A percentile compares a stretch with the other conserved stretches of the same genome.
phyloP scores from a whole-genome alignment of 345 rosid species.

The Lepidium sativum region DNA sequence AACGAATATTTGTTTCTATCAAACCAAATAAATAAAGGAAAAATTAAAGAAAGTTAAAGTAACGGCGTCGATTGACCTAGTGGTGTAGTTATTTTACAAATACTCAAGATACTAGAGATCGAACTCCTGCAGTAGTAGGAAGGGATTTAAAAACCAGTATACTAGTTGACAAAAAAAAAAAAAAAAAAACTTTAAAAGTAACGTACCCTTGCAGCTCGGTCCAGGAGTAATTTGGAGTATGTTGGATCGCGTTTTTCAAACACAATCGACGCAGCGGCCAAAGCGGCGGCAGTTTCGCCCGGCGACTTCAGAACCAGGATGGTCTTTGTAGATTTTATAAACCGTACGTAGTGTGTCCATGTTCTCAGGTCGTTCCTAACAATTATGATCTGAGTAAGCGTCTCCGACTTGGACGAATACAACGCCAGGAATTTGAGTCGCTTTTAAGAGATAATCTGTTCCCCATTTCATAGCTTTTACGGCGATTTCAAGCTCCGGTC shows the following conservation, averaged over 20 bases:
- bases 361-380: conserved; percentile 99
- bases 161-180: too few species aligned
- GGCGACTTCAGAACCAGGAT: conserved; percentile 77
- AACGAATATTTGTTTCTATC: neutral
- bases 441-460: conserved; percentile 79
- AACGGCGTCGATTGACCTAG: too few species aligned
- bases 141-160: too few species aligned
- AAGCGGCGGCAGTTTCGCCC: conserved; percentile 80
- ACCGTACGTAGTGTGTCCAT: conserved; percentile 76
- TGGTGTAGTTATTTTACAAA: too few species aligned
- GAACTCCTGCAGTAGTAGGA: too few species aligned
- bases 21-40: neutral
- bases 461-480: conserved; percentile 84
- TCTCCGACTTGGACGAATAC: conserved; percentile 66
- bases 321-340: conserved; percentile 52
- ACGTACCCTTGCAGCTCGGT: conserved; percentile 55
- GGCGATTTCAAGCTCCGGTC: conserved; percentile 49
- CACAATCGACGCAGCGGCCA: conserved; percentile 84
- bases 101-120: too few species aligned
- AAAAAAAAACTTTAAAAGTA: too few species aligned
- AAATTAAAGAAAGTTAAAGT: conserved; percentile 8
- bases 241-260: conserved; percentile 55
- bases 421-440: conserved; percentile 21
- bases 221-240: conserved; percentile 66
- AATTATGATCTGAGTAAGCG: conserved; percentile 78